A percentile compares a stretch with the other conserved stretches of the same genome.
Conservation (phyloP, 1,139 yeast genomes). For the Taiozyma sp. region DNA sequence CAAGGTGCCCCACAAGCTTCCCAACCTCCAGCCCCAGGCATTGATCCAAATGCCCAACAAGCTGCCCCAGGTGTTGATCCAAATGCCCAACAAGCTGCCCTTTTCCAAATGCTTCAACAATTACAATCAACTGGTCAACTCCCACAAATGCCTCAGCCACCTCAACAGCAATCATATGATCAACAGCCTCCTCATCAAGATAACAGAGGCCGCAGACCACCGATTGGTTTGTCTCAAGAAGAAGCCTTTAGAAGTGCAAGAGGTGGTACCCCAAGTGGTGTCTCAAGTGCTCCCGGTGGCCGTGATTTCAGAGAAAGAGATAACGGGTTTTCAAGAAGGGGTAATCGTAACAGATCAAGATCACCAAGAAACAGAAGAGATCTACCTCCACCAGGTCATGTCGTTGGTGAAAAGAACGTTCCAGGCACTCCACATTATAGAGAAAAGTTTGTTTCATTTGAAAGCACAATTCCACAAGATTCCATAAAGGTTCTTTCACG, state of each 20-base stretch:
- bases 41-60: slow-evolving; percentile 30
- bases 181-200: slow-evolving; percentile 8
- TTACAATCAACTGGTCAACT: slow-evolving; percentile 27
- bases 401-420: slow-evolving; percentile 52
- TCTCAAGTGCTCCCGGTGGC: slow-evolving; percentile 12
- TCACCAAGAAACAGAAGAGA: slow-evolving; percentile 21
- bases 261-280: slow-evolving; percentile 7
- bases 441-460: slow-evolving; percentile 64
- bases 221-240: slow-evolving; percentile 17
- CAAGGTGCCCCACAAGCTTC: slow-evolving; percentile 17
- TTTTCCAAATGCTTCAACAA: slow-evolving; percentile 38
- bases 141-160: slow-evolving; percentile 21
- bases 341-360: slow-evolving; percentile 22
- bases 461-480: slow-evolving; percentile 70
- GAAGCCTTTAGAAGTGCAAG: slow-evolving; percentile 24
- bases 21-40: slow-evolving; percentile 21
- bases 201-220: slow-evolving; percentile 5
- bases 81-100: slow-evolving; percentile 34
- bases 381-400: slow-evolving; percentile 28
- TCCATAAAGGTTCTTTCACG: slow-evolving; percentile 80
- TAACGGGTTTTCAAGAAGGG: slow-evolving; percentile 13
- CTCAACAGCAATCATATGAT: slow-evolving; percentile 14
- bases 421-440: slow-evolving; percentile 72
- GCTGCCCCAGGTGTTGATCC: slow-evolving; percentile 32
- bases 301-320: slow-evolving; percentile 21